Conservation (phyloP, 495 filamentous ascomycete genomes). For the Aspergillus cavernicola region DNA sequence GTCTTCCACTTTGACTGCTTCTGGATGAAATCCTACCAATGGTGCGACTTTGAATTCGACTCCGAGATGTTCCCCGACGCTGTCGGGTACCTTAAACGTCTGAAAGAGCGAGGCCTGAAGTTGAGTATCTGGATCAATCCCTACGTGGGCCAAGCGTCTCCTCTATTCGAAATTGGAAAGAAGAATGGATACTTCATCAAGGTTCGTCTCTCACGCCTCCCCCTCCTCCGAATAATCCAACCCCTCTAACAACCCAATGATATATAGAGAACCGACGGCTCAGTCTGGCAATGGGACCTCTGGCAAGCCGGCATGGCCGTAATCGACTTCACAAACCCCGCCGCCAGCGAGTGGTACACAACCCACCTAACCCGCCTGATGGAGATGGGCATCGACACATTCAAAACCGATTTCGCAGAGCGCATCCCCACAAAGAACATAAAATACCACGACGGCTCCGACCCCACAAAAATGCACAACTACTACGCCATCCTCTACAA, state of each 20-base stretch:
- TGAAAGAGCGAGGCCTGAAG: conserved; percentile 59
- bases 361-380: conserved; percentile 56
- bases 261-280: conserved; percentile 55
- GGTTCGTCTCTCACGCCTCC: conserved; percentile 21
- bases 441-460: conserved; percentile 52
- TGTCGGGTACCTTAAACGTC: conserved; percentile 53
- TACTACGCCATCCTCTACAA: conserved; percentile 72
- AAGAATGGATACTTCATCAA: conserved; percentile 66
- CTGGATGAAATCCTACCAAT: conserved; percentile 64
- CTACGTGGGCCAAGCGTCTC: conserved; percentile 64
- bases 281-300: conserved; percentile 70
- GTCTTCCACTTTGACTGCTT: conserved; percentile 73
- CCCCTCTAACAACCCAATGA: background rate
- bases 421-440: conserved; percentile 62
- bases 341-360: conserved; percentile 58
- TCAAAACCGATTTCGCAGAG: conserved; percentile 76
- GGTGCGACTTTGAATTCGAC: conserved; percentile 73
- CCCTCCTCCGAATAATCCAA: background rate
- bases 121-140: conserved; percentile 73
- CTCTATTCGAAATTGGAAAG: conserved; percentile 60
- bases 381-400: conserved; percentile 61
- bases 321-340: conserved; percentile 70
- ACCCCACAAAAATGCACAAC: conserved; percentile 68
- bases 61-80: conserved; percentile 66
- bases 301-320: conserved; percentile 76